Evolutionary conservation across 495 filamentous ascomycete genomes (phyloP), one percentile per base, ranked within the genome.

Genomic region (Penicillium desertorum): DNA sequence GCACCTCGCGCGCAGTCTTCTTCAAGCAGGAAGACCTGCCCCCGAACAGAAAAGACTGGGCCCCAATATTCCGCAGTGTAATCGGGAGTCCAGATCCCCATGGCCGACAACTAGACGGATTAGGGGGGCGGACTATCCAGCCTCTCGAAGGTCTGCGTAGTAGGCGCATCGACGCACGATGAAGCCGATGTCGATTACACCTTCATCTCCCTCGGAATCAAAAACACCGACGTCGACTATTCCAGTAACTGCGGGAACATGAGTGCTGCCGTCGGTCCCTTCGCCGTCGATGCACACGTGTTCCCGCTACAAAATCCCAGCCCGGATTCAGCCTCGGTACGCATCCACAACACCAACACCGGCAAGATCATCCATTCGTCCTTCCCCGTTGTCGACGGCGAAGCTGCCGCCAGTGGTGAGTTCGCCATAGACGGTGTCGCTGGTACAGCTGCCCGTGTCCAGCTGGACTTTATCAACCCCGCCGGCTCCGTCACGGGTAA

Each of bases 191-290:
- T 90, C 17, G 87, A 91, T 48, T 91, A 86, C 60, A 90, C 86
- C 0, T 91, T 91, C 57, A 81, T 86, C 4, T 83, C 85, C 23
- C 76, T 91, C 2, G 87, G 87, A 0, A 76, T 91, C 51, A 75
- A 75, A 43, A 79, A 83, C 54, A 72, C 68, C 9, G 64, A 70
- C 14, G 74, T 90, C 2, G 87, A 91, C 66, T 80, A 82, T 56
- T 83, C 82, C 1, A 83, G 86, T 12, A 91, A 89, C 63, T 91
- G 88, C 60, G 88, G 88, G 8, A 91, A 90, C 59, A 89, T 91
- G 86, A 81, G 71, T 0, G 76, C 79, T 25, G 81, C 85, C 0
- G 80, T 92, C 48, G 88, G 88, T 0, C 86, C 88, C 0, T 86
- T 80, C 59, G 83, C 84, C 1, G 72, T 85, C 19, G 83, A 90